Base-by-base conservation (phyloP, 2,329 filamentous ascomycete species). In the Fusarium virguliforme region DNA sequence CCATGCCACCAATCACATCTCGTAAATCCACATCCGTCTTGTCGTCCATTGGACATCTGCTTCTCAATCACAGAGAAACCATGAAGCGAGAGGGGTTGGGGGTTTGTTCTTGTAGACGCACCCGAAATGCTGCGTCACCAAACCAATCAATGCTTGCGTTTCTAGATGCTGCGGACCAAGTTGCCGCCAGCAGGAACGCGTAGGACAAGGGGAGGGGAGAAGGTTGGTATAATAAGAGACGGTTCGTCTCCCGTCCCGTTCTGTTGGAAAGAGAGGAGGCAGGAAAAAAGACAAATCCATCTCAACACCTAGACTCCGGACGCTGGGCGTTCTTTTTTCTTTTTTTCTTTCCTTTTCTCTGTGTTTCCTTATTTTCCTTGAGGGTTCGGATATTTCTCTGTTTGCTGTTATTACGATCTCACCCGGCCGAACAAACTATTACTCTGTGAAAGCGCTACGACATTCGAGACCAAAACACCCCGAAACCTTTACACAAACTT, bases 171-270 rank as follows among this genome's bases (percentile, higher is more conserved):
- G 38, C 38, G 12, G 40, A 34, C 41, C 46, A 50, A 43, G 46
- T 63, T 72, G 34, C 69, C 69, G 69, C 69, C 65, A 34, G 22
- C 13, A 38, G 22, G 46, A 50, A 59, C 66, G 69, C 58, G 58
- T 70, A 50, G 46, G 48, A 67, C 58, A 30, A 55, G 37, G 55
- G 62, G 58, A 38, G 3, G 55, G 55, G 62, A 38, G 54, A 70
- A 67, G 62, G 64, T 30, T 73, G 61, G 72, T 77, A 76, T 77
- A 77, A 75, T 74, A 77, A 73, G 70, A 69, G 66, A 67, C 51
- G 41, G 55, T 37, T 65, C 51, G 67, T 68, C 74, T 60, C 64
- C 18, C 55, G 55, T 30, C 26, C 40, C 48, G 38, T 53, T 8
- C 58, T 54, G 61, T 48, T 48, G 26, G 18, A 65, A 64, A 65